Conservation (phyloP, 2,329 filamentous ascomycete species). For the Colletotrichum cordylinicola region DNA sequence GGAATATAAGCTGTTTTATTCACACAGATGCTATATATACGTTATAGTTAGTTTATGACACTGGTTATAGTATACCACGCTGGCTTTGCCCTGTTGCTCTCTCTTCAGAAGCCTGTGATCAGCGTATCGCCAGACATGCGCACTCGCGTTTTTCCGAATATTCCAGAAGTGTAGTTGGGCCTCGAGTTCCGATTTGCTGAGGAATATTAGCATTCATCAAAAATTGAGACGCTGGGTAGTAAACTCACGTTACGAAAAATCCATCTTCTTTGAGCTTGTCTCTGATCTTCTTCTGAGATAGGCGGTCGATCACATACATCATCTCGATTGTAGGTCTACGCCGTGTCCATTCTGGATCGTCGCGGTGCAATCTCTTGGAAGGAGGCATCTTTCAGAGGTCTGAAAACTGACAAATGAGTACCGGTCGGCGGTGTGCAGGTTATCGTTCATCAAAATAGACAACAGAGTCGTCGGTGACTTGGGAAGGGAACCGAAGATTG, state of each 20-base stretch:
- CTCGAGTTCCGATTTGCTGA: neutral
- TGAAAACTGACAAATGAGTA: accelerated
- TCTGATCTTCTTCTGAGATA: neutral
- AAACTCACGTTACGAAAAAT: accelerated
- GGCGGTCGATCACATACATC: neutral
- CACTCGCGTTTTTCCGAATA: neutral
- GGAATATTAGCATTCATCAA: accelerated
- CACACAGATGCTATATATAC: too few species aligned
- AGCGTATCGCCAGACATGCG: neutral
- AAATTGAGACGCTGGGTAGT: accelerated
- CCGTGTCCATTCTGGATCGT: neutral
- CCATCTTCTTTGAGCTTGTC: neutral
- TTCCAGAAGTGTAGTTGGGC: accelerated
- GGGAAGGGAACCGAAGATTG: accelerated
- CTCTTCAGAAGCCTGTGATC: neutral
- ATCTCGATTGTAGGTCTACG: accelerated
- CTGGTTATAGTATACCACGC: accelerated
- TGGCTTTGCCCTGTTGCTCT: neutral
- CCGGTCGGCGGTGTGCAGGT: accelerated
- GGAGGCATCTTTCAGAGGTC: accelerated
- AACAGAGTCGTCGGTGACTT: accelerated
- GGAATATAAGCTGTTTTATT: too few species aligned
- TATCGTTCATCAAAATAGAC: accelerated
- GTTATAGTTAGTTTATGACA: too few species aligned
- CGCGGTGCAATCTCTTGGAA: accelerated